These are phyloP conservation scores for Fusarium nygamai DNA, from an alignment of 2,329 filamentous ascomycete species.

Conservation along the genomic window DNA sequence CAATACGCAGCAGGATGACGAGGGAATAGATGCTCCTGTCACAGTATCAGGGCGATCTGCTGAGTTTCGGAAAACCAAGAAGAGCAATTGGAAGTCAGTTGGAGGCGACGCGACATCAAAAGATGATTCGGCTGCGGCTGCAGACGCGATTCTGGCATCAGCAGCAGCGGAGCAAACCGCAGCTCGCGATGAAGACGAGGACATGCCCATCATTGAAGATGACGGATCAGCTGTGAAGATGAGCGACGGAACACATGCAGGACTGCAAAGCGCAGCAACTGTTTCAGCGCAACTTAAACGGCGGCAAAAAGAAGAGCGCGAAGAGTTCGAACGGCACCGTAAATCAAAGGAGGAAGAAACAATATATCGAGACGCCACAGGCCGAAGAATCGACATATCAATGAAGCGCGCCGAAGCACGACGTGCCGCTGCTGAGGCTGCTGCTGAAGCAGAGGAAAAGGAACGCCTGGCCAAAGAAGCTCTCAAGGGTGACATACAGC, in stretches of 20 bases:
- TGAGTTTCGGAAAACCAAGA: conserved; percentile 79
- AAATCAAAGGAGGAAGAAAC: conserved; percentile 75
- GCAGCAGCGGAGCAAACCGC: conserved; percentile 74
- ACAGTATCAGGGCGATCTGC: conserved; percentile 62
- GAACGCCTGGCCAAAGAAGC: conserved; percentile 74
- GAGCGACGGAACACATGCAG: conserved; percentile 88
- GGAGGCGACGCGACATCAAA: conserved; percentile 51
- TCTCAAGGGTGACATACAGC: conserved; percentile 87
- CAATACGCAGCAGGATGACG: conserved; percentile 55
- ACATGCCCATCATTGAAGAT: conserved; percentile 58
- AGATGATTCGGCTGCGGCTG: conserved; percentile 67
- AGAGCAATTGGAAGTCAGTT: conserved; percentile 82
- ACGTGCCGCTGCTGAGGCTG: conserved; percentile 67
- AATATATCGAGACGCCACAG: conserved; percentile 94
- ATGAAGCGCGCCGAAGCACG: conserved; percentile 90
- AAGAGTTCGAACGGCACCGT: conserved; percentile 57
- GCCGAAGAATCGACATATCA: conserved; percentile 90
- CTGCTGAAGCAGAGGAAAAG: conserved; percentile 75
- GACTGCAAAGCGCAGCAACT: conserved; percentile 83
- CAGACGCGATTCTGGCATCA: conserved; percentile 79
- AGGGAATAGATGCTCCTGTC: conserved; percentile 63
- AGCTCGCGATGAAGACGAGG: conserved; percentile 58
- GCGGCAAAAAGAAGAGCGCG: conserved; percentile 72
- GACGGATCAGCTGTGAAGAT: conserved; percentile 70
- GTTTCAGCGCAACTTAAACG: conserved; percentile 76